Evolutionary conservation across 2,329 filamentous ascomycete genomes (phyloP).

Genomic region (Beauveria australis): DNA sequence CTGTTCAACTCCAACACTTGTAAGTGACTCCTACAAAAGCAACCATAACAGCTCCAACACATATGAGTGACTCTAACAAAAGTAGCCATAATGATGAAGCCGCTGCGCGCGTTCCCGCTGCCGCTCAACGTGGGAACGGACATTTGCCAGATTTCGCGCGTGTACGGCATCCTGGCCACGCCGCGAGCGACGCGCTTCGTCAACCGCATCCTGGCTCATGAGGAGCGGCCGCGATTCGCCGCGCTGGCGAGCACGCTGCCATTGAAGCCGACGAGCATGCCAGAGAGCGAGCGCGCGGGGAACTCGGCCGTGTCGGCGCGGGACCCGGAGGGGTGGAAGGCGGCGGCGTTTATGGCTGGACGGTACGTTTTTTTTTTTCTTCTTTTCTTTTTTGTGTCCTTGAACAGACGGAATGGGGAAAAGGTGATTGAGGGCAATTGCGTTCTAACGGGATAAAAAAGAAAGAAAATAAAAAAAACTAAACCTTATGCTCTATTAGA

Average conservation of each 20-base stretch:
- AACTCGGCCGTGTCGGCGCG: neutral
- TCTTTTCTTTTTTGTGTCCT: neutral
- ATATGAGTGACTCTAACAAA: neutral
- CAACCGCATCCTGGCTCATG: constrained; percentile 35
- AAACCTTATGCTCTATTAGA: constrained; percentile 17
- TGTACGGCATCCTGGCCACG: constrained; percentile 48
- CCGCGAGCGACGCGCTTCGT: constrained; percentile 37
- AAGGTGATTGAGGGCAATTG: too few relatives aligned
- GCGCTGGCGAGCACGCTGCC: neutral
- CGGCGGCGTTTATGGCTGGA: constrained; percentile 35
- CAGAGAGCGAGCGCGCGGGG: constrained; percentile 22
- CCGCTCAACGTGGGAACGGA: constrained; percentile 67
- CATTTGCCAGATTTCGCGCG: constrained; percentile 62
- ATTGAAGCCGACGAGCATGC: neutral
- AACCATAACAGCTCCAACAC: neutral
- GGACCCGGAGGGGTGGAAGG: constrained; percentile 26
- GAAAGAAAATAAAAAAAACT: too few relatives aligned
- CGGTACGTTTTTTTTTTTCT: constrained; percentile 25
- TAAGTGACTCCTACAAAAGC: neutral
- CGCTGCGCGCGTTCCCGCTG: constrained; percentile 48
- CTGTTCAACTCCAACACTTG: neutral
- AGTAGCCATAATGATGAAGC: constrained; percentile 19
- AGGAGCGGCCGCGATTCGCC: constrained; percentile 24
- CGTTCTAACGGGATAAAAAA: too few relatives aligned
- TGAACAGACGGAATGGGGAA: too few relatives aligned